Percentiles rank a stretch among this genome's conserved stretches.
These are phyloP conservation scores for Pythium guiyangense DNA, from an alignment of 352 stramenopile species.

Conservation along the genomic window DNA sequence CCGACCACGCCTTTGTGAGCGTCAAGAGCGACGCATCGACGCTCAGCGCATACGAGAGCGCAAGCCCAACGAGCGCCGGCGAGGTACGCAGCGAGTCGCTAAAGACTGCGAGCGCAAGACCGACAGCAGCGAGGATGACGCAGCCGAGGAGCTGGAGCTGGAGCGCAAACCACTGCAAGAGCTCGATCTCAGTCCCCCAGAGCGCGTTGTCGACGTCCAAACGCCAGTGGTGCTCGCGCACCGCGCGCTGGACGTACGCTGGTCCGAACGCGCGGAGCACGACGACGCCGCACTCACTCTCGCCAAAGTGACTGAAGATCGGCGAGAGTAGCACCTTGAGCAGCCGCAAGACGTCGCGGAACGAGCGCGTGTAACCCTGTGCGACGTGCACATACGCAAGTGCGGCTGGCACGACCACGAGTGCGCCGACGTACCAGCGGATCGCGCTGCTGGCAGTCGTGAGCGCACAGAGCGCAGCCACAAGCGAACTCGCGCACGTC, in stretches of 20 bases:
- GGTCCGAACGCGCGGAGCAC: conserved; percentile 14
- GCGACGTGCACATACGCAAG: conserved; percentile 52
- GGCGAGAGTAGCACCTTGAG: conserved; percentile 22
- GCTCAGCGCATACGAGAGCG: conserved; percentile 86
- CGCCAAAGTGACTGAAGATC: conserved; percentile 27
- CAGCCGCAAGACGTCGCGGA: conserved; percentile 21
- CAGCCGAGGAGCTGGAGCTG: conserved; percentile 43
- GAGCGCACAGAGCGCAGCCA: conserved; percentile 52
- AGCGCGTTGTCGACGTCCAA: conserved; percentile 26
- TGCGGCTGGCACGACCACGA: conserved; percentile 55
- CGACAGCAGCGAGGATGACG: conserved; percentile 27
- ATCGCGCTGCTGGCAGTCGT: conserved; percentile 55
- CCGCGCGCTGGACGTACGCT: conserved; percentile 13
- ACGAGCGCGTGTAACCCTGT: conserved; percentile 16
- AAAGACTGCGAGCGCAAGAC: conserved; percentile 31
- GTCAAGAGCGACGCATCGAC: conserved; percentile 78
- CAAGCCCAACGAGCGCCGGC: conserved; percentile 69
- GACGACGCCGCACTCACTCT: conserved; percentile 19
- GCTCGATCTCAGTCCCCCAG: conserved; percentile 23
- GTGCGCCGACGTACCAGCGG: conserved; percentile 42
- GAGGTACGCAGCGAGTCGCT: conserved; percentile 17
- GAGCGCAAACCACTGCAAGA: conserved; percentile 36
- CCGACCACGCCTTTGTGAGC: conserved; percentile 23
- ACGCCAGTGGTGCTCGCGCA: conserved; percentile 18
- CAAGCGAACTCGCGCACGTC: conserved; percentile 42